Percentiles rank a stretch among this genome's conserved stretches.
Conservation (phyloP, 2,329 filamentous ascomycete species). For the Aspergillus aculeatinus region DNA sequence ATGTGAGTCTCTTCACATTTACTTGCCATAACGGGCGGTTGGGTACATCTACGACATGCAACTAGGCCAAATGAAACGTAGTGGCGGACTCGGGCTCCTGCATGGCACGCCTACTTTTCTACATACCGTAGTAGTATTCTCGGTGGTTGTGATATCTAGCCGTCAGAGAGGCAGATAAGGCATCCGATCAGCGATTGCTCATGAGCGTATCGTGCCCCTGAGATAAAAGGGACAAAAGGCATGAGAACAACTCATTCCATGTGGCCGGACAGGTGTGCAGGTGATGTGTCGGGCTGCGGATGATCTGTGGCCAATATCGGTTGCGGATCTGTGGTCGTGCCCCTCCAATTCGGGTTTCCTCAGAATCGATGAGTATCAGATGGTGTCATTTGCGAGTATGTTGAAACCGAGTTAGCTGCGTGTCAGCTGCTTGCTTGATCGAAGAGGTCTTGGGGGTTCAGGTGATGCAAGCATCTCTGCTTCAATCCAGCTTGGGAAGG, state of each 20-base stretch:
- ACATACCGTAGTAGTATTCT: not conserved
- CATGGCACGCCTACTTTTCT: slow-evolving; percentile 3
- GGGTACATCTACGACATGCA: slow-evolving; percentile 1
- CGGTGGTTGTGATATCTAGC: not conserved
- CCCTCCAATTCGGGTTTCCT: not conserved
- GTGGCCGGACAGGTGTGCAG: slow-evolving; percentile 8
- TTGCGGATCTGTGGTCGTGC: not conserved
- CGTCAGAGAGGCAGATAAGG: not conserved
- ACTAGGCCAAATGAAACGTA: not conserved
- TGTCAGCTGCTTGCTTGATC: slow-evolving; percentile 3
- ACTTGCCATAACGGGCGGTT: slow-evolving; percentile 9
- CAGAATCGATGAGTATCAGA: slow-evolving; percentile 1
- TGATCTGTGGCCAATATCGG: slow-evolving; percentile 10
- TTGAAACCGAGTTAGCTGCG: not conserved
- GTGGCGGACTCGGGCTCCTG: slow-evolving; percentile 5
- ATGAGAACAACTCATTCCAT: slow-evolving; percentile 7
- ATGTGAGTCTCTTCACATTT: not conserved
- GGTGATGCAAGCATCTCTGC: not conserved
- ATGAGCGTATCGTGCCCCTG: not conserved
- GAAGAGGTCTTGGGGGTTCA: not conserved
- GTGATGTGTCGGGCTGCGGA: slow-evolving; percentile 11
- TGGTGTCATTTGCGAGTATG: slow-evolving; percentile 9
- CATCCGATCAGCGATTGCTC: not conserved
- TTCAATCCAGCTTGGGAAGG: not conserved
- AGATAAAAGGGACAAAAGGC: not conserved